Base-by-base conservation (phyloP, 1,284 basidiomycete genomes). In the Volvariella volvacea region DNA sequence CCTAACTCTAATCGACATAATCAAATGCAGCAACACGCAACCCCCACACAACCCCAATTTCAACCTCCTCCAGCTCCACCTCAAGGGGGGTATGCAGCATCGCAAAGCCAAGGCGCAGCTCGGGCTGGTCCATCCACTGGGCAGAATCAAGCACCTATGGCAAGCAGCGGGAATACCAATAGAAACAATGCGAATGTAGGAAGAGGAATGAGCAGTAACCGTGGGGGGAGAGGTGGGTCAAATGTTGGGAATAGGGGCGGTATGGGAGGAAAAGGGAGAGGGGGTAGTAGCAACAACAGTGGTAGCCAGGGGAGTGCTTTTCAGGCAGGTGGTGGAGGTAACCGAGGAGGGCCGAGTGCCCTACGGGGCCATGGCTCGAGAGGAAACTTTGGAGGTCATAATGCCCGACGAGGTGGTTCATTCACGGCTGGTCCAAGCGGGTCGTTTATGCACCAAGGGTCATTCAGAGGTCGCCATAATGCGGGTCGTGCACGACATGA, bases 321-420 rank as follows among this genome's bases (percentile, higher is more conserved):
- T 16, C 61, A 57, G 43, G 50, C 62, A 9, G 56, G 55, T 32
- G 60, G 60, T 4, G 54, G 70, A 12, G 34, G 34, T 36, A 15
- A 20, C n/a, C n/a, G 34, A 7, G 34, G 34, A 36, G 19, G 34
- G 8, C 8, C 34, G n/a, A 36, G 6, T 15, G 14, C 34, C 4
- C 62, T 80, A 50, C 71, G 83, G 47, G 74, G 76, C 32, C 83
- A 84, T 52, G 67, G 71, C 30, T 80, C 80, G 10, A 70, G 80
- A 48, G 76, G 77, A 43, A 80, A 78, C 51, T 81, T 81, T 58
- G 73, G 68, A 43, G 69, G 68, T 53, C 71, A 78, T 53, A 76
- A 71, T 59, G 15, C 4, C n/a, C 73, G 83, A 49, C 68, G 84
- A 55, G 77, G 78, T 54, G 80, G 79, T 56, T 80, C 80, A 28